Evolutionary conservation across 129 eudicot species (phyloP), one percentile per base, ranked within the genome.

Genomic region (Artemisia tridentata): DNA sequence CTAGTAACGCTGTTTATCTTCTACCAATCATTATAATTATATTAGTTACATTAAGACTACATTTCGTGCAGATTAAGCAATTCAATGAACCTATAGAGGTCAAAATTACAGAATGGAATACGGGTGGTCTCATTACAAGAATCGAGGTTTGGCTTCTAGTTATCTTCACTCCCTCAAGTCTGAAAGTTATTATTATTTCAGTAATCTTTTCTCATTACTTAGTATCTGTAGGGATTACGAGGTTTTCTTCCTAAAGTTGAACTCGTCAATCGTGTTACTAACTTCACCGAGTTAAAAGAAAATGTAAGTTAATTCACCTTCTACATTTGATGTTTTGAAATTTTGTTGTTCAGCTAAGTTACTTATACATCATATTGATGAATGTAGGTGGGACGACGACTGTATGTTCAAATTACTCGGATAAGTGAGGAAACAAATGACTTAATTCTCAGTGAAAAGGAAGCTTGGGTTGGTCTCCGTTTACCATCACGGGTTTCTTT

Each of bases 221-320:
- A 21, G 43, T 45, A 46, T 75, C 75, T 77, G 71, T 87, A 93
- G 97, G 97, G 98, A 72, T 80, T 93, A 65, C 88, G 98, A 63
- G 96, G 92, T 65, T 93, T 89, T 81, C 95, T 93, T 73, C 98
- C 97, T 19, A 93, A 89, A 77, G 85, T 79, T 47, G 98, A 89
- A 80, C 80, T 93, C 57, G 74, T 85, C 68, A 86, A 82, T 62
- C 89, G 92, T 71, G 85, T 86, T 54, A 90, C 80, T 82, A 93
- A 71, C 63, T 89, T 67, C 86, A 83, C 96, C 3, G 88, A 89
- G 66, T 78, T 93, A 48, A 93, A 93, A 82, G 83, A 87, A 49
- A 85, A 85, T 70, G 97, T 93, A 88, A 67, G 86, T 41, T 70
- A 50, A 55, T 27, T 27, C 13, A 27, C 63, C 63, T 60, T 34